These are phyloP conservation scores for Penicillium paneum DNA, from an alignment of 2,329 filamentous ascomycete species.

Conservation along the genomic window DNA sequence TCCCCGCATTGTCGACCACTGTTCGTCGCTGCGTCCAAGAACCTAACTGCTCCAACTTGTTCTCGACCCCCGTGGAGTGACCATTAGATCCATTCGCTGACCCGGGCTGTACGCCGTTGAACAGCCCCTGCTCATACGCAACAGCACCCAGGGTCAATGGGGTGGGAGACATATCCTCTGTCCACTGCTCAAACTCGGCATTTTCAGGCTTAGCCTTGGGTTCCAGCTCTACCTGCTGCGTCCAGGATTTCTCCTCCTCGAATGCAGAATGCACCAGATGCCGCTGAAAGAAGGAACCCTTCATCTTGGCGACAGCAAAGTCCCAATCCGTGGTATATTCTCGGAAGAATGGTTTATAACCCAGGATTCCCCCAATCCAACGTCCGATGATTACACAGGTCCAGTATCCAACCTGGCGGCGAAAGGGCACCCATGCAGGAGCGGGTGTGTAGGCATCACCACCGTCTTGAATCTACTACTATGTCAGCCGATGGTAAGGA, in stretches of 20 bases:
- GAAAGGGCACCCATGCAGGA: slow-evolving; percentile 14
- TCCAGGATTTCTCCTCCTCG: background rate
- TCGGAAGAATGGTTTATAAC: slow-evolving; percentile 12
- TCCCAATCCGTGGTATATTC: slow-evolving; percentile 16
- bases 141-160: background rate
- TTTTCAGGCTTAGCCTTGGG: background rate
- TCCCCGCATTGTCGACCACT: background rate
- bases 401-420: slow-evolving; percentile 1
- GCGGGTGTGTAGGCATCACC: slow-evolving; percentile 10
- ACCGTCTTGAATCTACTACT: slow-evolving; percentile 10
- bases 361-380: slow-evolving; percentile 11
- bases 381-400: slow-evolving; percentile 6
- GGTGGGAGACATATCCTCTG: background rate
- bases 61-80: background rate
- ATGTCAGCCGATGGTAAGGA: background rate
- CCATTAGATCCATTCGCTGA: background rate
- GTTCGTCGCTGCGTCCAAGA: background rate
- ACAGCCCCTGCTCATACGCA: background rate
- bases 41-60: background rate
- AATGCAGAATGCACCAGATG: background rate
- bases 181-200: background rate
- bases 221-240: background rate
- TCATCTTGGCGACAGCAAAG: slow-evolving; percentile 10
- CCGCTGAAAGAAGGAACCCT: background rate
- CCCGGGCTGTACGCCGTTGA: background rate